Base-by-base conservation (phyloP, 2,329 filamentous ascomycete species). In the Botrytis elliptica region DNA sequence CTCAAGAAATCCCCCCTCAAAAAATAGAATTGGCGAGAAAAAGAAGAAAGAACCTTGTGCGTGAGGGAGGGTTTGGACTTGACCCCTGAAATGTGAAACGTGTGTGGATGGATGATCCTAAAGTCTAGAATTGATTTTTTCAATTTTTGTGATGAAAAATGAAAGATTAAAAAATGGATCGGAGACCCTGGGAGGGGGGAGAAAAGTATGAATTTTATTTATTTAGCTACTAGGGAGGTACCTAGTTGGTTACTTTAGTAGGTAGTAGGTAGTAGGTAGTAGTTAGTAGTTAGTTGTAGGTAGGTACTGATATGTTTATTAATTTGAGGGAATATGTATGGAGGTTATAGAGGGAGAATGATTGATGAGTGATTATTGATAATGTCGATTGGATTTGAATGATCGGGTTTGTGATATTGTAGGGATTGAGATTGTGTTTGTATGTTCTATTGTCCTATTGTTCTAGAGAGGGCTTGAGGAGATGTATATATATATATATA, bases 81-180 rank as follows among this genome's bases (percentile, higher is more conserved):
- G 57, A 36, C 29, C 64, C 64, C 64, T 66, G 64, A 66, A 38
- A 36, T 46, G 18, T 66, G 64, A 66, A 66, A 66, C 64, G 64
- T 49, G 25, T 52, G 49, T 52, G 49, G 49, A 52, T 52, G 64
- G 64, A n/a, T 66, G 44, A 66, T 66, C 42, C 14, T 25, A 49
- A 66, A 42, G 64, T 66, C 64, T 36, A 66, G 64, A 52, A 9
- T 49, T 10, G 9, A 8, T 20, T 46, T 46, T 46, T 46, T 20
- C 29, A 29, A 29, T 46, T 20, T 46, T 46, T 46, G 44, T 40
- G 46, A 25, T 52, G 22, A 52, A n/a, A n/a, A 52, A 12, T 14
- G 22, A 46, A 46, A 46, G 20, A 49, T n/a, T 52, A n/a, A 52
- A 52, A 52, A 14, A 52, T 52, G 49, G 49, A 52, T 52, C 49